Conservation (phyloP, 2,329 filamentous ascomycete genomes). For the Myrmaecium sp. region DNA sequence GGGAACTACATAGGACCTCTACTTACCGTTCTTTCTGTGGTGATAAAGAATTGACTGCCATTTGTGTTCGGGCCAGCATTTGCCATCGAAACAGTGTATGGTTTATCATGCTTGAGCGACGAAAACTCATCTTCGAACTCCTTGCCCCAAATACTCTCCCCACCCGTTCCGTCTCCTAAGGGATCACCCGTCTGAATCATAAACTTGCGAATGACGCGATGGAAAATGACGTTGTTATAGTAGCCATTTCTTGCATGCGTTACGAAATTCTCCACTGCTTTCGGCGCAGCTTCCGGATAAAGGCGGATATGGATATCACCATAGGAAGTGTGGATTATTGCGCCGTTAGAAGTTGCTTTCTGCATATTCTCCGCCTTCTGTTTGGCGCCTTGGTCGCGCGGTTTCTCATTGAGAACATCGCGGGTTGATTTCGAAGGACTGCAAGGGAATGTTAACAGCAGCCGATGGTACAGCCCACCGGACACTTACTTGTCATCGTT, state of each 20-base stretch:
- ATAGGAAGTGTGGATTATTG: slow-evolving; percentile 78
- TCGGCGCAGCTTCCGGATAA: slow-evolving; percentile 84
- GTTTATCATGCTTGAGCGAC: slow-evolving; percentile 79
- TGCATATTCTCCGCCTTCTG: slow-evolving; percentile 39
- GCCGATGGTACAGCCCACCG: neutral
- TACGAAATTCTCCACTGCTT: slow-evolving; percentile 93
- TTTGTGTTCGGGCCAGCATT: slow-evolving; percentile 94
- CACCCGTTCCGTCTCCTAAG: slow-evolving; percentile 73
- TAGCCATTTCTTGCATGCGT: slow-evolving; percentile 80
- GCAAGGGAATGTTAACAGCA: slow-evolving; percentile 4
- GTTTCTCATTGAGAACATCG: slow-evolving; percentile 91
- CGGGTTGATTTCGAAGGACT: slow-evolving; percentile 61
- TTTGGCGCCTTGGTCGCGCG: slow-evolving; percentile 28
- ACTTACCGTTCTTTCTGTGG: slow-evolving; percentile 80
- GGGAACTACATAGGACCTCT: neutral
- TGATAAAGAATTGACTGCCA: slow-evolving; percentile 95
- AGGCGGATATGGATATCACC: slow-evolving; percentile 89
- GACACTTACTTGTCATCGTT: slow-evolving; percentile 51
- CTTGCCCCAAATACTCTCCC: slow-evolving; percentile 82
- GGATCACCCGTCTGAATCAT: slow-evolving; percentile 89
- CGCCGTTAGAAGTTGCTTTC: slow-evolving; percentile 58
- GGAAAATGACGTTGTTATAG: slow-evolving; percentile 96
- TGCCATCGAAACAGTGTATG: slow-evolving; percentile 94
- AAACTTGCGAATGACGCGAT: slow-evolving; percentile 92
- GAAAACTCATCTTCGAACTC: slow-evolving; percentile 92